Evolutionary conservation across 305 asterid species (phyloP).

Genomic region (Ajuga reptans): DNA sequence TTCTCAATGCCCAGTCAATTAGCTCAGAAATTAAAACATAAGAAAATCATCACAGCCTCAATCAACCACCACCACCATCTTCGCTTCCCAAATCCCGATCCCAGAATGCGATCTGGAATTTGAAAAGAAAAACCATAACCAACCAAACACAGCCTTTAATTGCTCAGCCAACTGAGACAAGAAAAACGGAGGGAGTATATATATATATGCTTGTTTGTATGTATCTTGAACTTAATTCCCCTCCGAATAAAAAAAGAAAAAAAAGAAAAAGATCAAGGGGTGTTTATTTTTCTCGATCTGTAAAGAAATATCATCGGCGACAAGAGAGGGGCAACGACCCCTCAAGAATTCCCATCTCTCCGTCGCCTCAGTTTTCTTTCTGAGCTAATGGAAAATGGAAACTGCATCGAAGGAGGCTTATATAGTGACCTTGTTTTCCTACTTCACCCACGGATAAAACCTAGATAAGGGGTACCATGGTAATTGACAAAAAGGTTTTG

Average conservation of each 20-base stretch:
- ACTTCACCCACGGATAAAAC: not conserved
- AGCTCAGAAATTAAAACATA: not conserved
- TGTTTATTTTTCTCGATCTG: conserved; percentile 30
- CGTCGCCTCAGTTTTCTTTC: conserved; percentile 19
- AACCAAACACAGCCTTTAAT: conserved; percentile 7
- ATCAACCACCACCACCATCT: not conserved
- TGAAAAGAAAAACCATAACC: not conserved
- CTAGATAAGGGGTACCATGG: not conserved
- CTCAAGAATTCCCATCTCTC: conserved; percentile 27
- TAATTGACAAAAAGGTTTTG: not conserved
- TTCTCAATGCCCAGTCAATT: conserved; percentile 9
- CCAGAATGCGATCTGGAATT: not conserved
- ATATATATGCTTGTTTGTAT: not conserved
- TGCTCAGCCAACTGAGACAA: no score
- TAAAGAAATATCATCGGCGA: conserved; percentile 24
- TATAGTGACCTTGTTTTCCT: conserved; percentile 10
- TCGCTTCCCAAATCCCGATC: not conserved
- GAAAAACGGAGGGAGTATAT: not conserved
- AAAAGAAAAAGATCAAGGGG: conserved; percentile 3
- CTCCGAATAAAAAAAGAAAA: no score
- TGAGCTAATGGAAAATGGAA: conserved; percentile 9
- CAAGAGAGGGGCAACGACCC: conserved; percentile 37
- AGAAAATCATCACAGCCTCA: conserved; percentile 22
- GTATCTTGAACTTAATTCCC: no score
- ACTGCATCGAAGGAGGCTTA: not conserved